Conservation (phyloP, 176 grass and related monocot species). For the Neostapfia colusana region DNA sequence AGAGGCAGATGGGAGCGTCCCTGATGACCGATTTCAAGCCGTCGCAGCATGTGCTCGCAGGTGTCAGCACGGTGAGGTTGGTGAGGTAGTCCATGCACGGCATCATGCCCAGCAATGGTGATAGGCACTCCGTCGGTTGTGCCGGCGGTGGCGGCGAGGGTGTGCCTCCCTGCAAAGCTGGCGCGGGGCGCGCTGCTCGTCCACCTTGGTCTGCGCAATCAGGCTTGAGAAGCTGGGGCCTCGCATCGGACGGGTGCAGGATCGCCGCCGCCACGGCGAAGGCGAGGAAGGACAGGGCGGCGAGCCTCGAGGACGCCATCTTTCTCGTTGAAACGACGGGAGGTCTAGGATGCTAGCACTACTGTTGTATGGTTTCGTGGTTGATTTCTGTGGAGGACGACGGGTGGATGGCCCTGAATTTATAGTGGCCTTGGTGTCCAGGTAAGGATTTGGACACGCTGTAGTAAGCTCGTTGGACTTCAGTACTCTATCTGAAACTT, state of each 20-base stretch:
- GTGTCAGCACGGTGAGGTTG: too few relatives aligned
- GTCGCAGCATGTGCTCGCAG: too few relatives aligned
- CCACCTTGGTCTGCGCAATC: background rate
- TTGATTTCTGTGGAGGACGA: background rate
- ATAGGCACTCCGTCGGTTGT: too few relatives aligned
- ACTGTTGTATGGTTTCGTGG: background rate
- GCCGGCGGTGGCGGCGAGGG: too few relatives aligned
- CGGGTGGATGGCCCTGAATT: background rate
- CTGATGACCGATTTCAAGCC: too few relatives aligned
- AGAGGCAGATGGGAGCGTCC: too few relatives aligned
- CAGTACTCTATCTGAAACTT: background rate
- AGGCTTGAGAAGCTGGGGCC: background rate
- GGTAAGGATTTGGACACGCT: background rate
- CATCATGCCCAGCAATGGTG: too few relatives aligned
- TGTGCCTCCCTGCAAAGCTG: too few relatives aligned
- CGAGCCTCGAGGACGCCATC: background rate
- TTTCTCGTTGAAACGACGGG: too few relatives aligned
- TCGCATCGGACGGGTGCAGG: background rate
- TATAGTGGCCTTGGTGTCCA: background rate
- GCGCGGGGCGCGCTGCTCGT: too few relatives aligned
- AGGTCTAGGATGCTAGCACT: background rate
- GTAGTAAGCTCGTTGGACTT: background rate
- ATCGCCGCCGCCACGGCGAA: background rate
- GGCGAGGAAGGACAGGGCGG: background rate
- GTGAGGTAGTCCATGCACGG: too few relatives aligned